phyloP scores from a whole-genome alignment of 2,329 filamentous ascomycete genomes.

The Cladorrhinum sp. region DNA sequence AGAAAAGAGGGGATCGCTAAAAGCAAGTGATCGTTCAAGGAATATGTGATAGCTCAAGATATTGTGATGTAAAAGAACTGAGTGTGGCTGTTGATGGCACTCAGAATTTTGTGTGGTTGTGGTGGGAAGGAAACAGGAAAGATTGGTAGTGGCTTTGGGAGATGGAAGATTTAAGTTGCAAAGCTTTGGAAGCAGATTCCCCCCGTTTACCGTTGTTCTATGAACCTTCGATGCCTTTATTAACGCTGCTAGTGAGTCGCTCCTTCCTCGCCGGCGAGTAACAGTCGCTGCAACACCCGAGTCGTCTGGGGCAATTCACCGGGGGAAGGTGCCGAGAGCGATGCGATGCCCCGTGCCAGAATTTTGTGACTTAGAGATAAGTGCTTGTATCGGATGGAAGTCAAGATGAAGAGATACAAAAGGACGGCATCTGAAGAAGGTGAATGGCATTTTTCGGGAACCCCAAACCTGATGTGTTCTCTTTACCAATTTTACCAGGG shows the following conservation, averaged over 20 bases:
- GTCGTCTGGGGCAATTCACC: too few relatives aligned
- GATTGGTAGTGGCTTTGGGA: not conserved
- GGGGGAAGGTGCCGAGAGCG: too few relatives aligned
- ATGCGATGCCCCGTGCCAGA: too few relatives aligned
- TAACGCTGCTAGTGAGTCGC: not conserved
- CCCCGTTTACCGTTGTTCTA: too few relatives aligned
- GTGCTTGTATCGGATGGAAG: too few relatives aligned
- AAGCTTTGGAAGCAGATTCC: not conserved
- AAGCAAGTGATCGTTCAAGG: too few relatives aligned
- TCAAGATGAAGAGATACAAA: too few relatives aligned
- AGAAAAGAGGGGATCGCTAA: too few relatives aligned
- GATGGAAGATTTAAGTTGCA: not conserved
- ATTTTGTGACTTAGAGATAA: not conserved
- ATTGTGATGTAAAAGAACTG: not conserved
- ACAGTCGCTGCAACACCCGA: not conserved
- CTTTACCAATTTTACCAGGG: too few relatives aligned
- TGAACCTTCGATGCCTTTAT: too few relatives aligned
- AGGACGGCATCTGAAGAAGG: not conserved
- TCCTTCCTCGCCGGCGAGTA: not conserved
- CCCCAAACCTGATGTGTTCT: too few relatives aligned
- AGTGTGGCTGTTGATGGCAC: not conserved
- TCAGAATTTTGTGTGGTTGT: not conserved
- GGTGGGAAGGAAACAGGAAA: not conserved
- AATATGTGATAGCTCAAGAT: not conserved
- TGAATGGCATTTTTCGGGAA: not conserved